phyloP scores from a whole-genome alignment of 805 yeast species.

The Ogataea thermomethanolica region DNA sequence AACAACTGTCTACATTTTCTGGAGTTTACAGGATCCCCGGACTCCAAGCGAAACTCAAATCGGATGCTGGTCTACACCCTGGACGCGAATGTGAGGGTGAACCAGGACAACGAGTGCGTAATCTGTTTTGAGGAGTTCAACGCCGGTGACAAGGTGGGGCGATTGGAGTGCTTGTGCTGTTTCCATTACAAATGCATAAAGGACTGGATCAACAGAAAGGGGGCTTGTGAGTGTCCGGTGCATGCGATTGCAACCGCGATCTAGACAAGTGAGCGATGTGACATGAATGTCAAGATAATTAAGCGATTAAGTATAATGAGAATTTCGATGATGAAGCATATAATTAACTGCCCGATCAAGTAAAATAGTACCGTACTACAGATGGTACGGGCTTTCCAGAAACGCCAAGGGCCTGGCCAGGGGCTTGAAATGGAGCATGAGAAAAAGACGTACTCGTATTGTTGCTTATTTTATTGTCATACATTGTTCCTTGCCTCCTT shows the following conservation, averaged over 20 bases:
- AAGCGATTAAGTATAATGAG: neutral
- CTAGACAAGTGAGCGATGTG: neutral
- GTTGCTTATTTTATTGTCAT: too few relatives aligned
- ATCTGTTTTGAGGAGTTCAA: constrained; percentile 87
- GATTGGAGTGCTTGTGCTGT: constrained; percentile 91
- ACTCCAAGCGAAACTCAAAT: constrained; percentile 55
- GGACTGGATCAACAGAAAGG: constrained; percentile 85
- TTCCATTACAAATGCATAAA: constrained; percentile 90
- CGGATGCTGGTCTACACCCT: constrained; percentile 81
- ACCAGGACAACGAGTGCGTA: constrained; percentile 73
- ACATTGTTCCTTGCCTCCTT: too few relatives aligned
- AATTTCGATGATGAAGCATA: too few relatives aligned
- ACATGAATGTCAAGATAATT: neutral
- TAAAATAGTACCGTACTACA: too few relatives aligned
- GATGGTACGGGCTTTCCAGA: too few relatives aligned
- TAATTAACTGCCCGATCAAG: too few relatives aligned
- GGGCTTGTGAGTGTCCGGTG: constrained; percentile 84
- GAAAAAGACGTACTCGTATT: too few relatives aligned
- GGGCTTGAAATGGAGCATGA: too few relatives aligned
- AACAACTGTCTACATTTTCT: constrained; percentile 59
- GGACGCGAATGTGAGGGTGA: constrained; percentile 36
- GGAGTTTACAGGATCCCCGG: constrained; percentile 61
- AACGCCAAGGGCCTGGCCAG: too few relatives aligned
- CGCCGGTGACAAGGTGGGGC: constrained; percentile 85
- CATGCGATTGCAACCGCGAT: constrained; percentile 43